Evolutionary conservation across 2,329 filamentous ascomycete genomes (phyloP), one percentile per base, ranked within the genome.

Genomic region (Trichothecium sympodiale): DNA sequence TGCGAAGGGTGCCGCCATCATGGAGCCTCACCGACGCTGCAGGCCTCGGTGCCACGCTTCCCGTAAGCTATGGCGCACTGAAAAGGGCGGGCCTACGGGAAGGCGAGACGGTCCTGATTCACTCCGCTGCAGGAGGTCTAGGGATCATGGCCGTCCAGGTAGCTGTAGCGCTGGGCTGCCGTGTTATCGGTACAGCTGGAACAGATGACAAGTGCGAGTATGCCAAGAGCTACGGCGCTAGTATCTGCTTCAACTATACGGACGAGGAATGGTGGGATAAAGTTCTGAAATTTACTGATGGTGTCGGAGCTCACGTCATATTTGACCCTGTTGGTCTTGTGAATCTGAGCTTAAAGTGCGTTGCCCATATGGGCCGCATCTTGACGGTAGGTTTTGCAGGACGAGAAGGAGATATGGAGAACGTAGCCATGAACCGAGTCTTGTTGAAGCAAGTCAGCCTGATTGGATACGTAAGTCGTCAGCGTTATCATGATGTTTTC

Each of bases 371-470:
- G 26, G 74, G 72, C 0, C 55, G 65, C 23, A 52, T 79, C 14
- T 59, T 79, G 3, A 56, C 78, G 18, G 60, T 76, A 3, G 74
- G 74, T 0, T 79, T 78, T 47, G 73, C 71, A 5, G 74, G 67
- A 1, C 56, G 64, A 33, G 61, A 51, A 13, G 68, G 69, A 0
- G 52, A 64, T 7, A 67, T 77, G 55, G 73, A 77, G 48, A 57
- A 59, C 28, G 56, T 76, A 33, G 60, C 61, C 20, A 67, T 71
- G 60, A 75, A 76, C 41, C 55, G 67, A 17, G 52, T 76, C 3
- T 48, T 76, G 29, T 47, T 76, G 26, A 73, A 70, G 43, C 63
- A 68, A 29, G 62, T 62, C 1, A 63, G 59, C n/a, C 45, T 76
- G 4, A 60, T 69, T 25, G 71, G 71, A 29, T 76, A 76, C 50